A percentile compares a stretch with the other conserved stretches of the same genome.
phyloP scores from a whole-genome alignment of 352 stramenopile species.

The Globisporangium nagaii region DNA sequence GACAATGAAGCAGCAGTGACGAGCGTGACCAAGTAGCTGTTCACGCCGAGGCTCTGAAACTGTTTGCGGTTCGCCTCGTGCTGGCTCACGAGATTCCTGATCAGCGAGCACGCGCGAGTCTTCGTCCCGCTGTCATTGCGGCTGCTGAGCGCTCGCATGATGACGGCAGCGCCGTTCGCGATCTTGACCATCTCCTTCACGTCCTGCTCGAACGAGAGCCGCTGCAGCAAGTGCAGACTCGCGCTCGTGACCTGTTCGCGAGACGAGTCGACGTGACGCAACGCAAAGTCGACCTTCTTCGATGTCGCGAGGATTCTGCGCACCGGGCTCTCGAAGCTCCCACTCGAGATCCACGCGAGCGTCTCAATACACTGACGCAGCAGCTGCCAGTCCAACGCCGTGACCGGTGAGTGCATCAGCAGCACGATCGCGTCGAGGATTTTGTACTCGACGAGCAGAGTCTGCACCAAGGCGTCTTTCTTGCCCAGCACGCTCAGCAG shows the following conservation, averaged over 20 bases:
- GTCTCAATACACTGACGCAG: conserved; percentile 42
- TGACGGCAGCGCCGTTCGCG: conserved; percentile 21
- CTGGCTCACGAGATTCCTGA: conserved; percentile 40
- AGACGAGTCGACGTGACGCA: conserved; percentile 34
- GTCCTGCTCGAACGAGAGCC: conserved; percentile 29
- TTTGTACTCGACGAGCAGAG: conserved; percentile 43
- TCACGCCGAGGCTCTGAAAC: conserved; percentile 46
- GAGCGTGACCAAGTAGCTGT: conserved; percentile 25
- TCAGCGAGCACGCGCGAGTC: conserved; percentile 30
- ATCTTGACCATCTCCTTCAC: conserved; percentile 36
- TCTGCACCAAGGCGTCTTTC: conserved; percentile 42
- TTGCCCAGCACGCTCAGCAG: conserved; percentile 37
- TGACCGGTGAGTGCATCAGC: conserved; percentile 42
- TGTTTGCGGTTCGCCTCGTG: conserved; percentile 47
- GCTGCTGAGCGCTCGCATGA: conserved; percentile 46
- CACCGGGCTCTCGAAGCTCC: conserved; percentile 20
- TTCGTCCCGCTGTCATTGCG: conserved; percentile 16
- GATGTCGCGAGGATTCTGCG: conserved; percentile 32
- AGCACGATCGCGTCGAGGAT: conserved; percentile 42
- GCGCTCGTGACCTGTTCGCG: conserved; percentile 23
- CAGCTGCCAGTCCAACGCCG: conserved; percentile 24
- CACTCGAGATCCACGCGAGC: conserved; percentile 49
- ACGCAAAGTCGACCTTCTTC: conserved; percentile 44
- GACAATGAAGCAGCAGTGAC: too few species aligned
- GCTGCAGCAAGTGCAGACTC: conserved; percentile 54